phyloP scores from a whole-genome alignment of 108 stramenopile genomes.

The Licmophora abbreviata region DNA sequence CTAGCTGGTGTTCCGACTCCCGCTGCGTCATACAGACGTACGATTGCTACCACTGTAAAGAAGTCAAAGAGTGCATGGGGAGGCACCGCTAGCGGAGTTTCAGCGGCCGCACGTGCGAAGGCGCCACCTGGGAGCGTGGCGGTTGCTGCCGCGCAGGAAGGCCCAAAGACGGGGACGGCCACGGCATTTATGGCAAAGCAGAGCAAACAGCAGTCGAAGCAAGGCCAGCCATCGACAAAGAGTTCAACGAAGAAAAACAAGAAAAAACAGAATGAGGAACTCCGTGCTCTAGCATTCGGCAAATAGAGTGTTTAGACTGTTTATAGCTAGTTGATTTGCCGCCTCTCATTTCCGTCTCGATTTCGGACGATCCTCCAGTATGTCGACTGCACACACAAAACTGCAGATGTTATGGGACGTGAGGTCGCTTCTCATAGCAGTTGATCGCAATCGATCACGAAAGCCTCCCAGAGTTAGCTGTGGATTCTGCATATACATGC shows the following conservation, averaged over 20 bases:
- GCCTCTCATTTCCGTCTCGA: neutral
- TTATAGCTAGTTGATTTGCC: neutral
- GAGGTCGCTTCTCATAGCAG: neutral
- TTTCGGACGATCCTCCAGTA: neutral
- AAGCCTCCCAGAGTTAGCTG: conserved; percentile 5
- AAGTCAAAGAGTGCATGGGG: conserved; percentile 44
- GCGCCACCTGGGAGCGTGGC: conserved; percentile 24
- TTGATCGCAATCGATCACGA: neutral
- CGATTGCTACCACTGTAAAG: conserved; percentile 19
- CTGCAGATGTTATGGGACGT: conserved; percentile 2
- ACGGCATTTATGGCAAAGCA: conserved; percentile 41
- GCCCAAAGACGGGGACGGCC: conserved; percentile 33
- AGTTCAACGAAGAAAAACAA: conserved; percentile 22
- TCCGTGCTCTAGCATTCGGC: conserved; percentile 39
- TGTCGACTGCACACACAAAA: neutral
- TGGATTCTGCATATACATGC: conserved; percentile 3
- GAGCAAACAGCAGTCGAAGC: conserved; percentile 24
- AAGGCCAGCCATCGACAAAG: conserved; percentile 12
- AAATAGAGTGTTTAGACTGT: conserved; percentile 11
- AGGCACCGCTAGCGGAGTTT: conserved; percentile 3
- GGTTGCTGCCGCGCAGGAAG: conserved; percentile 17
- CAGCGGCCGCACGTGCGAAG: conserved; percentile 21
- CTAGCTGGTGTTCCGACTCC: neutral
- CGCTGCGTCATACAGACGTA: neutral
- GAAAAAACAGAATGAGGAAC: conserved; percentile 41